Evolutionary conservation across 2,329 filamentous ascomycete genomes (phyloP).

Genomic region (Cladosporium sp.): DNA sequence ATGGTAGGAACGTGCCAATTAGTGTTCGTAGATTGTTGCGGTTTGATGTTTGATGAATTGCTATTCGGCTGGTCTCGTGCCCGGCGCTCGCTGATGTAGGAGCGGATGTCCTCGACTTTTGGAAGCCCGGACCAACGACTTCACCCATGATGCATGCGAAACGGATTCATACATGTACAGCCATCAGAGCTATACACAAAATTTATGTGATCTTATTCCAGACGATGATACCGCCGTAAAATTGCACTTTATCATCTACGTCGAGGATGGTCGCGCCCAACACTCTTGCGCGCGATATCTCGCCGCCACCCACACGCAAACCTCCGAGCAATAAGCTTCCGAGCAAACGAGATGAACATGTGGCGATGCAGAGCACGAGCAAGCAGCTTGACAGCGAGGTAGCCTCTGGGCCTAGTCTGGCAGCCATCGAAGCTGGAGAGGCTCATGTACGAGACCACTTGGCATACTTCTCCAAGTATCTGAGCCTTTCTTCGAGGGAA

Average conservation of each 20-base stretch:
- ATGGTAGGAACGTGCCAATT: not conserved
- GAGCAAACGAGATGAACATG: not conserved
- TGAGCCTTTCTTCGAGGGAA: conserved; percentile 30
- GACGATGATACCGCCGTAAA: not conserved
- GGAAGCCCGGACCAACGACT: not conserved
- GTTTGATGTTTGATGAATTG: conserved; percentile 7
- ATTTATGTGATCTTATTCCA: not conserved
- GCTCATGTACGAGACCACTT: conserved; percentile 47
- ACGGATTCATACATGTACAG: not conserved
- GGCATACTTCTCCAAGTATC: conserved; percentile 42
- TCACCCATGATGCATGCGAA: not conserved
- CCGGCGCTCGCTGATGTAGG: not conserved
- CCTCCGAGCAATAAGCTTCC: conserved; percentile 1
- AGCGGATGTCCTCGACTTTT: not conserved
- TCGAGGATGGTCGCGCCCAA: conserved; percentile 13
- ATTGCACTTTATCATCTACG: too few species aligned
- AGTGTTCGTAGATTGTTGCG: conserved; percentile 6
- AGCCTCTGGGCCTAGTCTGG: conserved; percentile 23
- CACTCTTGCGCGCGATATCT: conserved; percentile 25
- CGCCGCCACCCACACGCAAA: conserved; percentile 27
- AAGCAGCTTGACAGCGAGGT: too few species aligned
- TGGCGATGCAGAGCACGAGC: too few species aligned
- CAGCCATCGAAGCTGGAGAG: conserved; percentile 51
- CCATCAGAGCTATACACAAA: not conserved
- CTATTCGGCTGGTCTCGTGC: not conserved